Conservation (phyloP, 1,139 yeast genomes). For the Arxiozyma telluris region DNA sequence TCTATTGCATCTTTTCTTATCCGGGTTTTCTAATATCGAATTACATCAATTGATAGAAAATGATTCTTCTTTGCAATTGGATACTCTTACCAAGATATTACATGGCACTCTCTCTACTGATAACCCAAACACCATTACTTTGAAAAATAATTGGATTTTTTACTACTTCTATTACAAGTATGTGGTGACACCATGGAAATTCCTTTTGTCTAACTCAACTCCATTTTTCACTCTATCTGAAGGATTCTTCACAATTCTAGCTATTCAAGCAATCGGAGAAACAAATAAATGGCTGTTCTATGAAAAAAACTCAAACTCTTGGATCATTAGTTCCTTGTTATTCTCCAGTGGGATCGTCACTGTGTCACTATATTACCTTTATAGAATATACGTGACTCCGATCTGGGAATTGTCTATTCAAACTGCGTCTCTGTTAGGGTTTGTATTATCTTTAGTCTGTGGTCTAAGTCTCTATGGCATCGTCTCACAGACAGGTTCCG, state of each 20-base stretch:
- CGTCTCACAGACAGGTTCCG: conserved; percentile 73
- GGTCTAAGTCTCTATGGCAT: conserved; percentile 79
- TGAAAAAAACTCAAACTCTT: conserved; percentile 41
- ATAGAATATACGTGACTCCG: conserved; percentile 76
- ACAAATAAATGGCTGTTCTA: conserved; percentile 56
- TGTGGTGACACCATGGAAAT: conserved; percentile 55
- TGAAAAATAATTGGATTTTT: conserved; percentile 18
- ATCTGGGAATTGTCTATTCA: conserved; percentile 52
- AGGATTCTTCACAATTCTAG: conserved; percentile 83
- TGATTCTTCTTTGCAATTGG: conserved; percentile 22
- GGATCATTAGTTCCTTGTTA: conserved; percentile 71
- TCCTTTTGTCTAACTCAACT: conserved; percentile 66
- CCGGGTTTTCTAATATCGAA: conserved; percentile 37
- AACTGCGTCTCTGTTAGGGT: conserved; percentile 78
- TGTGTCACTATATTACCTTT: conserved; percentile 65
- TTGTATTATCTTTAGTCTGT: conserved; percentile 65
- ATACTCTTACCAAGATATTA: conserved; percentile 16
- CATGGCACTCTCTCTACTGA: neutral
- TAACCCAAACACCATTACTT: conserved; percentile 5
- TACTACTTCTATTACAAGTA: conserved; percentile 31
- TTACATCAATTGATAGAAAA: conserved; percentile 15
- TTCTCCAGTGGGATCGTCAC: conserved; percentile 71
- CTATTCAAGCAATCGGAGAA: conserved; percentile 87
- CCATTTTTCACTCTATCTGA: conserved; percentile 82
- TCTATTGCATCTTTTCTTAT: conserved; percentile 50